Evolutionary conservation across 2,329 filamentous ascomycete genomes (phyloP), one percentile per base, ranked within the genome.

Genomic region (Aspergillus arachidicola): DNA sequence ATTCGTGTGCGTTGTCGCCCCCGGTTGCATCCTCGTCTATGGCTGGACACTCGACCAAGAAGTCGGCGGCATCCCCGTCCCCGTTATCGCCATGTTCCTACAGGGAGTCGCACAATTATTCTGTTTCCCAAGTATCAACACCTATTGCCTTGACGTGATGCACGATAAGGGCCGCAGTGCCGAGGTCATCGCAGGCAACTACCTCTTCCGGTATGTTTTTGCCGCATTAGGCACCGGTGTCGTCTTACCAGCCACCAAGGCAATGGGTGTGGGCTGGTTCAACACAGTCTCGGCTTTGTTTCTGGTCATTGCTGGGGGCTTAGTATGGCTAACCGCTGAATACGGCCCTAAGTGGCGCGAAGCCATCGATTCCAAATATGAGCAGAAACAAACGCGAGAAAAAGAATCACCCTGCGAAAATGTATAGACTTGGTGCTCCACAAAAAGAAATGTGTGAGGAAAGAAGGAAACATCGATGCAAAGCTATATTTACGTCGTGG

Each of bases 121-220:
- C 72, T 91, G 89, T 69, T 93, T 93, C 71, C 90, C 90, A 0
- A 87, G 85, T 55, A 75, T 94, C 65, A 93, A 94, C 74, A 91
- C 91, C 0, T 94, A 95, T 77, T 94, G 91, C 73, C 78, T 95
- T 46, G 91, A 95, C 74, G 91, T 94, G 14, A 92, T 94, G 88
- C 90, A 90, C 67, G 72, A 75, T 2, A 74, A 72, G 26, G 83
- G 83, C 1, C 81, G 85, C 34, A 87, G 87, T 50, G 86, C 89
- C 4, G 91, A 95, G 72, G 90, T 94, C 4, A 87, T 92, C 50
- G 91, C 91, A 0, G 90, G 91, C 0, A 95, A 94, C 75, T 95
- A 94, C 75, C 87, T 93, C 71, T 82, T 91, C 57, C 83, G 92
- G 6, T 95, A 94, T 75, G 73, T 93, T 6, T 91, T 93, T 68